Evolutionary conservation across 345 rosid species (phyloP).

Genomic region (Hypericum perforatum): DNA sequence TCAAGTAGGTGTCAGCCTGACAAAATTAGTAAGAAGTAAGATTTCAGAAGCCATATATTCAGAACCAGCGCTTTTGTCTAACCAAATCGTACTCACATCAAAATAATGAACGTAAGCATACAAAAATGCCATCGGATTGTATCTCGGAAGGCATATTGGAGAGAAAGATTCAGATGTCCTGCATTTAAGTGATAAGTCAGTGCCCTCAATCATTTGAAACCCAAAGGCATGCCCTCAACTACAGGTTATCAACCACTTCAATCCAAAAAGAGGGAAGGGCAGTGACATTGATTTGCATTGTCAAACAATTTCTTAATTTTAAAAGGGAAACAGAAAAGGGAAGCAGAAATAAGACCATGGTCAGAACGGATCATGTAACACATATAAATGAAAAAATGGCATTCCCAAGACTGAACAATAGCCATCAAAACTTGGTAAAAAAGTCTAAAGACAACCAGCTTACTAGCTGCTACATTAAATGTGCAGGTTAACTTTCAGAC

Average conservation of each 20-base stretch:
- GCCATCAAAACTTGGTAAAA: no score
- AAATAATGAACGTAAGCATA: slow-evolving; percentile 91
- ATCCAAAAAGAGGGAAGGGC: slow-evolving; percentile 5
- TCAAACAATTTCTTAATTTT: background rate
- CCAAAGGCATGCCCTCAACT: background rate
- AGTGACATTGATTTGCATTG: background rate
- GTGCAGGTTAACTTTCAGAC: no score
- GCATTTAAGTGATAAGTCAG: slow-evolving; percentile 24
- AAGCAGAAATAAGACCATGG: slow-evolving; percentile 1
- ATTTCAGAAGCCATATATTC: slow-evolving; percentile 7
- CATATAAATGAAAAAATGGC: no score
- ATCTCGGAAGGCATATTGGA: slow-evolving; percentile 97
- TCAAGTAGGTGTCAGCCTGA: slow-evolving; percentile 86
- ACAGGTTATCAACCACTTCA: background rate
- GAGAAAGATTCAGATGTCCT: slow-evolving; percentile 97
- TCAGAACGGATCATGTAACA: background rate
- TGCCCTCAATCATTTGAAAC: slow-evolving; percentile 1
- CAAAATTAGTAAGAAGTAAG: slow-evolving; percentile 14
- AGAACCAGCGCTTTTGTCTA: slow-evolving; percentile 1
- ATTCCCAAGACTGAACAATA: no score
- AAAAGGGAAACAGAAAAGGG: background rate
- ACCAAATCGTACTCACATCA: slow-evolving; percentile 59
- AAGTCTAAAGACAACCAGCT: no score
- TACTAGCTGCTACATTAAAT: no score
- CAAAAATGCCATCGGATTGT: slow-evolving; percentile 87